Percentiles rank a stretch among this genome's conserved stretches.
These are phyloP conservation scores for Prunus fruticosa DNA, from an alignment of 306 rosid genomes.

Conservation along the genomic window DNA sequence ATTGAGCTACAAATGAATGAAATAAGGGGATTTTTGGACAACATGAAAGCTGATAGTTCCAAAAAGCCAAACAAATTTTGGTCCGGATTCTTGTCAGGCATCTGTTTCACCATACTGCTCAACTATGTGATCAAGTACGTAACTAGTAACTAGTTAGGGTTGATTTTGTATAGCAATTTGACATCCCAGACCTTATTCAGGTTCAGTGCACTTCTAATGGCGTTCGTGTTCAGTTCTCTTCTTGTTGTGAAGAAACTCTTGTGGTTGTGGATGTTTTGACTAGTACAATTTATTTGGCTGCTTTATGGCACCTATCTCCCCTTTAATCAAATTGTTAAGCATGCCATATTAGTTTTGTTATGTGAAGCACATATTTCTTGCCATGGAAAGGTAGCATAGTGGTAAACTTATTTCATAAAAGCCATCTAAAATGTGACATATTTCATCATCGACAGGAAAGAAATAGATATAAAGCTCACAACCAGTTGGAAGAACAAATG, in stretches of 20 bases:
- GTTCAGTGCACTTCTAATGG: not conserved
- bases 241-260: not conserved
- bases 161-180: not conserved
- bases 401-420: not conserved
- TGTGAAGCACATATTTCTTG: not conserved
- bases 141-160: not conserved
- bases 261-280: not conserved
- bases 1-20: not conserved
- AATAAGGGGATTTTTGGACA: not conserved
- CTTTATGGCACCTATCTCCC: not conserved
- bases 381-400: too few relatives aligned
- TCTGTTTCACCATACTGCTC: not conserved
- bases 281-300: not conserved
- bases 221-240: not conserved
- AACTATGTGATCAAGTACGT: not conserved
- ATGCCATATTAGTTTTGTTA: not conserved
- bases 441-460: not conserved
- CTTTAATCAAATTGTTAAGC: not conserved
- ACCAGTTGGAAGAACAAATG: not conserved
- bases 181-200: not conserved
- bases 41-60: not conserved
- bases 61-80: not conserved
- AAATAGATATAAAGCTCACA: not conserved
- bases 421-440: not conserved
- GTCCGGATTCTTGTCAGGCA: not conserved